Conservation (phyloP, 495 filamentous ascomycete genomes). For the Paragyromitra xinjiangensis region DNA sequence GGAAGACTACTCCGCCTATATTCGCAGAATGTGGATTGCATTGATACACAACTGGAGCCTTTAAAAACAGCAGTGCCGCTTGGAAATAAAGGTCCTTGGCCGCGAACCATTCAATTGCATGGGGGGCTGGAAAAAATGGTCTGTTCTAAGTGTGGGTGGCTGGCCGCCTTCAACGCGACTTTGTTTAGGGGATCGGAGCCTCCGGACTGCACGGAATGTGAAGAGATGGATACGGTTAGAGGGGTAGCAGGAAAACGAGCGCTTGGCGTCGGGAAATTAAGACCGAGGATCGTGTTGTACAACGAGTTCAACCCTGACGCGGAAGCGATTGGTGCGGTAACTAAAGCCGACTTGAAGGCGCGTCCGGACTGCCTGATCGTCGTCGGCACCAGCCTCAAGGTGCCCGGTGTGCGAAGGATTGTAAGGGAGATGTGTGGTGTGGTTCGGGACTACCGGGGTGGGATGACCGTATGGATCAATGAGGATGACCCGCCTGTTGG, state of each 20-base stretch:
- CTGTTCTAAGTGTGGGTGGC: conserved; percentile 85
- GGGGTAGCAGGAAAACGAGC: conserved; percentile 85
- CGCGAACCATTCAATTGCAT: conserved; percentile 89
- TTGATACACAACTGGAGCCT: conserved; percentile 85
- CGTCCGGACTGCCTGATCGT: conserved; percentile 92
- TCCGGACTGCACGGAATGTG: conserved; percentile 81
- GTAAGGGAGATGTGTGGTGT: conserved; percentile 88
- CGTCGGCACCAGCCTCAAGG: conserved; percentile 92
- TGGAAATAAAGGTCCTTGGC: conserved; percentile 84
- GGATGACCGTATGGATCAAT: conserved; percentile 95
- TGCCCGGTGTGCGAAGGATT: conserved; percentile 87
- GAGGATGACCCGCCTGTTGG: conserved; percentile 80
- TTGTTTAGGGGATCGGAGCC: conserved; percentile 85
- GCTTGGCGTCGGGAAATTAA: conserved; percentile 88
- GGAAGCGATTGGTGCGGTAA: conserved; percentile 91
- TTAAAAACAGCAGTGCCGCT: conserved; percentile 78
- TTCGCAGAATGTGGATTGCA: conserved; percentile 93
- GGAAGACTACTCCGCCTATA: conserved; percentile 91
- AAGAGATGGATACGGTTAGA: conserved; percentile 76
- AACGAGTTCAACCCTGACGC: conserved; percentile 97
- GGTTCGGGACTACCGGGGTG: conserved; percentile 79
- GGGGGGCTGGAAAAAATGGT: conserved; percentile 95
- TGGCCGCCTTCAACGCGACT: conserved; percentile 77
- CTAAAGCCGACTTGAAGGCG: conserved; percentile 80
- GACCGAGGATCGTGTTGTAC: conserved; percentile 94